Evolutionary conservation across 2,329 filamentous ascomycete species (phyloP).

Genomic region (Xylaria arbuscula): DNA sequence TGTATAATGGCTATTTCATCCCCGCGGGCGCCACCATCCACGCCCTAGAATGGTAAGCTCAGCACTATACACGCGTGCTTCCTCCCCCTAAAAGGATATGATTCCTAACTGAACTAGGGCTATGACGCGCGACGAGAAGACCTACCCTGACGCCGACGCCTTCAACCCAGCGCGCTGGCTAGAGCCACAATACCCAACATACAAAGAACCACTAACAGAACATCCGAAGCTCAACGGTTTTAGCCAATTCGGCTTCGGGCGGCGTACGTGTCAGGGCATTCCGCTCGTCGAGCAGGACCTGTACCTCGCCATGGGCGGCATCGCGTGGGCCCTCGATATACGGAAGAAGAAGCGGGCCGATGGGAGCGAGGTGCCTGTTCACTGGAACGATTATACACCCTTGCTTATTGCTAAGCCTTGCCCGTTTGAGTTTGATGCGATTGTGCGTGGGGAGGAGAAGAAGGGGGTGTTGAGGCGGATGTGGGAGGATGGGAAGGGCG

Average conservation of each 20-base stretch:
- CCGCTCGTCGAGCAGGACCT: constrained; percentile 57
- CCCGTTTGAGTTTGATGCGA: constrained; percentile 54
- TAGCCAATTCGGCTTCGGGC: constrained; percentile 64
- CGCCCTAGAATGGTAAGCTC: constrained; percentile 61
- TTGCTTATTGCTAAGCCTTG: constrained; percentile 58
- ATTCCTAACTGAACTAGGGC: constrained; percentile 49
- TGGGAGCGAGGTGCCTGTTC: constrained; percentile 51
- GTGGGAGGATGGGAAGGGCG: constrained; percentile 52
- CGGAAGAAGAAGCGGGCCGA: constrained; percentile 46
- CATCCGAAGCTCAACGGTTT: constrained; percentile 56
- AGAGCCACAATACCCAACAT: constrained; percentile 53
- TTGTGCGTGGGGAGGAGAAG: constrained; percentile 47
- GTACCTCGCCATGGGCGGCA: constrained; percentile 54
- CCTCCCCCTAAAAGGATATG: no score
- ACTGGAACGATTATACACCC: constrained; percentile 59
- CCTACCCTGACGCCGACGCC: constrained; percentile 53
- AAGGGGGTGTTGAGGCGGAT: constrained; percentile 47
- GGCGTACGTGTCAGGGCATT: constrained; percentile 59
- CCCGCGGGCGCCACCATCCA: constrained; percentile 63
- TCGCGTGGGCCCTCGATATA: constrained; percentile 53
- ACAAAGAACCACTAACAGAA: constrained; percentile 53
- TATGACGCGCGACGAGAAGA: constrained; percentile 57
- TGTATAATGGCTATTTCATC: constrained; percentile 64
- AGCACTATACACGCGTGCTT: no score
- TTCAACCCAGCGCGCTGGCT: constrained; percentile 57